Evolutionary conservation across 2,329 filamentous ascomycete genomes (phyloP).

Genomic region (Simplicillium aogashimaense): DNA sequence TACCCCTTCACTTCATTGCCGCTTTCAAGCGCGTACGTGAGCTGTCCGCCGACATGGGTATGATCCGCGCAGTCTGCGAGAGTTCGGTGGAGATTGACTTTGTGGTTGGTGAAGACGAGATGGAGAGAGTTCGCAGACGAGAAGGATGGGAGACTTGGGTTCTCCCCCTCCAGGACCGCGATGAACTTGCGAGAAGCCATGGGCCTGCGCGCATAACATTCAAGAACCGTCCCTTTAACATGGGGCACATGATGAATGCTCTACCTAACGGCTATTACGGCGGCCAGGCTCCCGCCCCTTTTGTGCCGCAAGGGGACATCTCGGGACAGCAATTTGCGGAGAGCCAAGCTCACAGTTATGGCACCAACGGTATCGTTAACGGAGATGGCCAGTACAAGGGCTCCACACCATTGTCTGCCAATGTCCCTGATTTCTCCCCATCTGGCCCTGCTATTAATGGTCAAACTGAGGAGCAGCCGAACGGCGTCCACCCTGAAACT

Average conservation of each 20-base stretch:
- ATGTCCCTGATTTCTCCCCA: conserved; percentile 29
- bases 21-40: conserved; percentile 65
- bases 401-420: conserved; percentile 24
- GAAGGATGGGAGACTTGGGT: conserved; percentile 77
- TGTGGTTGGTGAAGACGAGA: conserved; percentile 61
- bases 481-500: conserved; percentile 17
- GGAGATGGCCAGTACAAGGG: conserved; percentile 13
- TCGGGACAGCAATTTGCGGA: conserved; percentile 20
- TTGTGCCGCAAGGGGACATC: conserved; percentile 16
- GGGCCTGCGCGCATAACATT: conserved; percentile 40
- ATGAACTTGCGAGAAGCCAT: conserved; percentile 62
- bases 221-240: conserved; percentile 21
- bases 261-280: conserved; percentile 20
- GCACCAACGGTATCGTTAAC: conserved; percentile 15
- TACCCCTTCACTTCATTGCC: conserved; percentile 67
- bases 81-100: conserved; percentile 67
- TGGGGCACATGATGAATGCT: conserved; percentile 19
- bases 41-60: conserved; percentile 48
- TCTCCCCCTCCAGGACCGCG: conserved; percentile 59
- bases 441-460: conserved; percentile 16
- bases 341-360: conserved; percentile 25
- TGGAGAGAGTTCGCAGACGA: conserved; percentile 66
- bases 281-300: conserved; percentile 15
- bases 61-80: conserved; percentile 67
- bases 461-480: conserved; percentile 11